Evolutionary conservation across 495 filamentous ascomycete genomes (phyloP).

Genomic region (Lepidopterella palustris): DNA sequence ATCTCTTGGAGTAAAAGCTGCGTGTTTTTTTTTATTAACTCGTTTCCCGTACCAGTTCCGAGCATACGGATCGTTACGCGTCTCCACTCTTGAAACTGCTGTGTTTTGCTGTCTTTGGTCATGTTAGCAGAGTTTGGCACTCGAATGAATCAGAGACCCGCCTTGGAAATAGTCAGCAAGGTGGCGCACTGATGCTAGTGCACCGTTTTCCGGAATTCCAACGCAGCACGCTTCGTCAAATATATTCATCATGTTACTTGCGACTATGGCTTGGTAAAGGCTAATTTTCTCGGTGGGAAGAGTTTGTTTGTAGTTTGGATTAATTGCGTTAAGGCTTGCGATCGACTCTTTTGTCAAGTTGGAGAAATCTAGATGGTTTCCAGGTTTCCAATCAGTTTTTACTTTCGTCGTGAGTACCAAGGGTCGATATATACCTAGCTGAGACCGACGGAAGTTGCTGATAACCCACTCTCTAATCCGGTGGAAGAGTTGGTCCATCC

Average conservation of each 20-base stretch:
- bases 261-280: slow-evolving; percentile 32
- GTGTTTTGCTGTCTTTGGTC: background rate
- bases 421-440: slow-evolving; percentile 1
- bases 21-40: slow-evolving; percentile 6
- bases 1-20: slow-evolving; percentile 11
- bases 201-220: slow-evolving; percentile 28
- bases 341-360: slow-evolving; percentile 10
- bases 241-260: slow-evolving; percentile 29
- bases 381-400: background rate
- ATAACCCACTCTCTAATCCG: slow-evolving; percentile 37
- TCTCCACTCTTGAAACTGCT: slow-evolving; percentile 21
- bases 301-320: slow-evolving; percentile 20
- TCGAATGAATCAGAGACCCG: background rate
- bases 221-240: slow-evolving; percentile 27
- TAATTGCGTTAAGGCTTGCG: slow-evolving; percentile 7
- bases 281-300: slow-evolving; percentile 21
- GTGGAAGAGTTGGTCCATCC: slow-evolving; percentile 28
- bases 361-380: slow-evolving; percentile 12
- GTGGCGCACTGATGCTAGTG: slow-evolving; percentile 6
- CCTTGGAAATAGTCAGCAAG: slow-evolving; percentile 17
- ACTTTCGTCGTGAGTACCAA: background rate
- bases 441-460: slow-evolving; percentile 32
- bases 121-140: background rate
- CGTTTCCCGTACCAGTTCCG: slow-evolving; percentile 8
- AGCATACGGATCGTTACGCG: slow-evolving; percentile 15